Conservation (phyloP, 73 alveolate species). For the Blepharisma stoltei region DNA sequence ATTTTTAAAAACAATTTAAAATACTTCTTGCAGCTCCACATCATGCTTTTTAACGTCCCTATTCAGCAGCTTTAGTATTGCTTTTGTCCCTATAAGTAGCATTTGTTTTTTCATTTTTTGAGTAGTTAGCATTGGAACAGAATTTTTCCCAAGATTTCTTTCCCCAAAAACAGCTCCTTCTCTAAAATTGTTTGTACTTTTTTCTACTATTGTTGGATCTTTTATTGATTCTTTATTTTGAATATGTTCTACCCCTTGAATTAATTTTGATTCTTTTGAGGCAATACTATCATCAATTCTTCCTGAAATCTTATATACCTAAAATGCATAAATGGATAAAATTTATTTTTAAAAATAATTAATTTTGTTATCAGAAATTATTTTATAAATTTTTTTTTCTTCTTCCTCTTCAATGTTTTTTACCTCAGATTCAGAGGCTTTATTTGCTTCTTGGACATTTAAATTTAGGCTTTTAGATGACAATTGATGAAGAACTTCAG, state of each 20-base stretch:
- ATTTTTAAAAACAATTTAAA: no score
- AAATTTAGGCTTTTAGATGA: no score
- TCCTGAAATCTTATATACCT: not conserved
- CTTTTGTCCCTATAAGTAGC: no score
- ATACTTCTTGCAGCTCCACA: no score
- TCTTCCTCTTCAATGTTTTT: not conserved
- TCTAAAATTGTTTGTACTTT: not conserved
- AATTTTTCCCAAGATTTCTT: not conserved
- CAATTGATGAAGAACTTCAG: no score
- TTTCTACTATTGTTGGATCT: not conserved
- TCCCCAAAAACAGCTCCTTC: slow-evolving; percentile 23
- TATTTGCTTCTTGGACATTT: no score
- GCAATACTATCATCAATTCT: not conserved
- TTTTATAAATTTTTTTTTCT: not conserved
- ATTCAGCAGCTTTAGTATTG: no score
- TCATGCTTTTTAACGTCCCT: no score
- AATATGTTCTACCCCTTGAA: slow-evolving; percentile 18
- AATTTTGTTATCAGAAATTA: no score
- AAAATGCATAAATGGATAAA: no score
- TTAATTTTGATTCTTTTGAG: not conserved
- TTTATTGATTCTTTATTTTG: not conserved
- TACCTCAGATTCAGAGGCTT: not conserved
- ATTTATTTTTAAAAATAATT: no score
- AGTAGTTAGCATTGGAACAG: not conserved
- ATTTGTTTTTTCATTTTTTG: no score